Conservation (phyloP, 1,284 basidiomycete genomes). For the Pulchroboletus neoregius region DNA sequence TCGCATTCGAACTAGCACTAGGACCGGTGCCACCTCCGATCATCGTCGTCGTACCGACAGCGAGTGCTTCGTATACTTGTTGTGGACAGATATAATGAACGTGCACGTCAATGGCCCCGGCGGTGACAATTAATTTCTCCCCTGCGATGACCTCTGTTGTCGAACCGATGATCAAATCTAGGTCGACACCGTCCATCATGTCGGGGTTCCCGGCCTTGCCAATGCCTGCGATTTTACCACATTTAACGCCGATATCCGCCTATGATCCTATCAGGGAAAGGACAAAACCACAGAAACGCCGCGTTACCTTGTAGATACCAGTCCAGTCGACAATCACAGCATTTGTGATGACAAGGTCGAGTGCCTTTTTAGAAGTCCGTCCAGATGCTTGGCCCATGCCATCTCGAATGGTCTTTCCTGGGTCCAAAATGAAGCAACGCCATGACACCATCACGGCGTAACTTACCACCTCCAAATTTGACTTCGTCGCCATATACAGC, state of each 20-base stretch:
- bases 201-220: conserved; percentile 99
- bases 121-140: conserved; percentile 91
- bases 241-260: conserved; percentile 96
- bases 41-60: conserved; percentile 79
- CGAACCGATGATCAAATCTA: conserved; percentile 76
- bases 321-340: conserved; percentile 93
- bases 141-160: conserved; percentile 94
- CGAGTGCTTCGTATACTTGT: conserved; percentile 72
- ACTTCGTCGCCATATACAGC: conserved; percentile 91
- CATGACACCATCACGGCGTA: conserved; percentile 7
- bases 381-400: conserved; percentile 94
- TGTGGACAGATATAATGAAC: conserved; percentile 94
- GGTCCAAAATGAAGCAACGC: background rate
- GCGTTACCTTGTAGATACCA: conserved; percentile 84
- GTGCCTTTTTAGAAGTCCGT: conserved; percentile 59
- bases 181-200: conserved; percentile 81
- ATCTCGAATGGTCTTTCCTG: conserved; percentile 91
- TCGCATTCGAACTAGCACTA: conserved; percentile 85
- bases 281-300: background rate
- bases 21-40: conserved; percentile 95
- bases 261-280: conserved; percentile 32
- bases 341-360: conserved; percentile 95
- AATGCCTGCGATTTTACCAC: conserved; percentile 81
- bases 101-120: conserved; percentile 91
- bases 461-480: conserved; percentile 91